Evolutionary conservation across 352 stramenopile species (phyloP).

Genomic region (Peronospora farinosa): DNA sequence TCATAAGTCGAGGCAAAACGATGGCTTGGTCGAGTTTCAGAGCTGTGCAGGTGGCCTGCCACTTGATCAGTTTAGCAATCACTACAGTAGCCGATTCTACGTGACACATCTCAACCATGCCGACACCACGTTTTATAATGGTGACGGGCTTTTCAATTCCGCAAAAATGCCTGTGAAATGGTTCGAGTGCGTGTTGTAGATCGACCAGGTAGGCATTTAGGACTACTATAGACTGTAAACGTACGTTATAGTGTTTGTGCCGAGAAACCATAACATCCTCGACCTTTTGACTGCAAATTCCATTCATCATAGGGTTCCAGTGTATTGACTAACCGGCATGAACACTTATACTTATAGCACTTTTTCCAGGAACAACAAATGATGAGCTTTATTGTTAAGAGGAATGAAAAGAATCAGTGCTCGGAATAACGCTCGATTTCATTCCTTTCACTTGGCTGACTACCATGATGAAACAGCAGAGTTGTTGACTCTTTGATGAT

Average conservation of each 20-base stretch:
- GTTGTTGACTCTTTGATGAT: no score
- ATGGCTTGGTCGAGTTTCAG: constrained; percentile 48
- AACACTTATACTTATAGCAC: constrained; percentile 37
- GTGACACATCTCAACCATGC: constrained; percentile 55
- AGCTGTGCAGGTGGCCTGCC: constrained; percentile 43
- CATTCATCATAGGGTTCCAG: constrained; percentile 60
- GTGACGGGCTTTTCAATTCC: constrained; percentile 41
- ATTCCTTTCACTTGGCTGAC: no score
- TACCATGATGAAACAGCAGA: no score
- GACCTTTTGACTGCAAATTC: constrained; percentile 1
- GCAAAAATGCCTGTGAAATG: constrained; percentile 60
- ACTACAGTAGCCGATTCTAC: constrained; percentile 48
- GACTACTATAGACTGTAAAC: background rate
- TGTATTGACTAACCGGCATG: constrained; percentile 57
- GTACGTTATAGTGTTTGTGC: background rate
- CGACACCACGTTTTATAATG: constrained; percentile 57
- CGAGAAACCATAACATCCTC: background rate
- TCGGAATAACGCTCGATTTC: no score
- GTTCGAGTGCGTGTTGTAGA: constrained; percentile 63
- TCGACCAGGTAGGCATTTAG: background rate
- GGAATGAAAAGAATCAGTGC: no score
- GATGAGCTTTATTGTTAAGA: background rate
- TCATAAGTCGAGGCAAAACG: constrained; percentile 36
- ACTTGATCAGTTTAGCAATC: constrained; percentile 27
- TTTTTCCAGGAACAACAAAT: background rate